Percentiles rank a stretch among this genome's conserved stretches.
Evolutionary conservation across 1,284 basidiomycete species (phyloP).

Genomic region (Malassezia arunalokei): DNA sequence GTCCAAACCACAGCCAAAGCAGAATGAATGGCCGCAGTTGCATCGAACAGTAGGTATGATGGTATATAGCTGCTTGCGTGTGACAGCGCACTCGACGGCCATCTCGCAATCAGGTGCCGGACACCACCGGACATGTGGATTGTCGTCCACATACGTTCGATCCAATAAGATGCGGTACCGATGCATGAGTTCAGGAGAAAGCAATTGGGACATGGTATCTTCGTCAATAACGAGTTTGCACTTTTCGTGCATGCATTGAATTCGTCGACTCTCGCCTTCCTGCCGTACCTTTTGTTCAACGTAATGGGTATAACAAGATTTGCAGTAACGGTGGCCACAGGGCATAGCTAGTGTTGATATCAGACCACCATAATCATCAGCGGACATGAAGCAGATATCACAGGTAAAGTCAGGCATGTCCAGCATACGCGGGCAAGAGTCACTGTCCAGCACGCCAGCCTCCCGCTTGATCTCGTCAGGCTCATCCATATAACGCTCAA

Average conservation of each 20-base stretch:
- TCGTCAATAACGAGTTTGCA: conserved; percentile 61
- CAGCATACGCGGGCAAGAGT: conserved; percentile 17
- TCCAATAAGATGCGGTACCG: conserved; percentile 71
- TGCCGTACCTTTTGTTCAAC: conserved; percentile 70
- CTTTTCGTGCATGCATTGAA: conserved; percentile 85
- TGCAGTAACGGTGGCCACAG: conserved; percentile 43
- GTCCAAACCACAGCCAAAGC: conserved; percentile 42
- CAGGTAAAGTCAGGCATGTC: conserved; percentile 31
- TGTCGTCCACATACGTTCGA: conserved; percentile 78
- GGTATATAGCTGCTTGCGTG: conserved; percentile 53
- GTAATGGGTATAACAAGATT: conserved; percentile 75
- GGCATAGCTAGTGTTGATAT: conserved; percentile 37
- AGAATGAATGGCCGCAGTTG: conserved; percentile 59
- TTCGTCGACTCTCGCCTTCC: conserved; percentile 68
- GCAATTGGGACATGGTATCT: conserved; percentile 30
- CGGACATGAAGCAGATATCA: conserved; percentile 34
- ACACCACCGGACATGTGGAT: conserved; percentile 76
- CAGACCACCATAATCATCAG: conserved; percentile 25
- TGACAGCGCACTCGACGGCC: conserved; percentile 73
- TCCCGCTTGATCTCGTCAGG: conserved; percentile 35
- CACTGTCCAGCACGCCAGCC: conserved; percentile 35
- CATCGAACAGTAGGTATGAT: conserved; percentile 83
- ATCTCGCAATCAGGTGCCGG: conserved; percentile 59
- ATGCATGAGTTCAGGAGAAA: conserved; percentile 45
- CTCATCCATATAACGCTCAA: conserved; percentile 46